Evolutionary conservation across 2,329 filamentous ascomycete genomes (phyloP), one percentile per base, ranked within the genome.

Genomic region (Tolypocladium endophyticum): DNA sequence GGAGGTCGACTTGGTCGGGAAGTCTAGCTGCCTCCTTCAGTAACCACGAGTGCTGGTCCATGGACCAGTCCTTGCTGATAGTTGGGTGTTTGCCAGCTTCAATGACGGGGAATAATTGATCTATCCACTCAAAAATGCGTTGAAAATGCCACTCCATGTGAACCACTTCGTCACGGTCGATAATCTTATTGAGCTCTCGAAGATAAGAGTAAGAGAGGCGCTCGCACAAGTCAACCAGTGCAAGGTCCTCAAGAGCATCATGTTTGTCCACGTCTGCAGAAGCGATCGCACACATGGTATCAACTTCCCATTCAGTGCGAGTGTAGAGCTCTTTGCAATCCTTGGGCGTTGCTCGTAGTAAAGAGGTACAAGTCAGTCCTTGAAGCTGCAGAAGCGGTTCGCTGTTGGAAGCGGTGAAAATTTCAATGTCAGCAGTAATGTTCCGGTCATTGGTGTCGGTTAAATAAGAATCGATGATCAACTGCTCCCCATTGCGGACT

Each of bases 1-100:
- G n/a, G 14, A 76, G 67, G 57, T 73, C 68, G 23, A 64, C 71
- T 8, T 58, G 66, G 50, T 69, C 63, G 11, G 36, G 25, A 33
- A 45, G 55, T 7, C n/a, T 58, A 20, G 52, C 47, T 2, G 38
- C 57, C 30, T 53, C 47, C 23, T 56, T 39, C 14, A 56, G 33
- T 3, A 59, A 25, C 52, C 14, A 52, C n/a, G 25, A 50, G 28
- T 33, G 58, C 14, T 55, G 25, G 36, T 56, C 58, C 5, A 18
- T n/a, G 8, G 23, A 30, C 52, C 58, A 56, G n/a, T 39, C 55
- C 30, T 53, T 18, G 16, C 50, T 20, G 58, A 57, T 55, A 18
- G 57, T 58, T 12, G 57, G 57, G 33, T 58, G 57, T 35, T 23
- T 30, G 12, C 57, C 57, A 1, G 47, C 57, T 43, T 43, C 57